Base-by-base conservation (phyloP, 2,329 filamentous ascomycete genomes). In the Xylaria sp. region DNA sequence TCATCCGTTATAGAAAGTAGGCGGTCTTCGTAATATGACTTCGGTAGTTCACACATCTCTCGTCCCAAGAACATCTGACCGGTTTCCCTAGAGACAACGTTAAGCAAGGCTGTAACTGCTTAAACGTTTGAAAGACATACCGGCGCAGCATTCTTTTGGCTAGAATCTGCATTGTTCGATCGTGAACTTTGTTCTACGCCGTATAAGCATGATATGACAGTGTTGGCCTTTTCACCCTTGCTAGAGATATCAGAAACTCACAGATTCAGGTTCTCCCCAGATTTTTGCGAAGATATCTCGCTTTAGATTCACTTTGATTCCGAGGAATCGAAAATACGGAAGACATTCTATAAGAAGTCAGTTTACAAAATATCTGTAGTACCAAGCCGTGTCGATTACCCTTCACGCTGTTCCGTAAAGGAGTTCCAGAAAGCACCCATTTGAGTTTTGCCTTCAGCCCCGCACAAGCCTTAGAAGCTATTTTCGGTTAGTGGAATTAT, bases 341-440 rank as follows among this genome's bases (percentile, higher is more conserved):
- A 64, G 33, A 11, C 58, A 55, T 61, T 71, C 69, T 71, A 15
- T 20, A 42, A 36, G 2, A 27, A 13, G n/a, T 69, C 27, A 69
- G 47, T 38, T 2, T 3, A 39, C 53, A 5, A 6, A 54, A 44
- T 15, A 15, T 7, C 4, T 17, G n/a, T 5, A 13, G 27, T 59
- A 20, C 13, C 11, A 22, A 33, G 36, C 22, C 10, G 33, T 17
- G 11, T 22, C 17, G 7, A 45, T 55, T 17, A 69, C 69, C 69
- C 42, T 59, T 11, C 1, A 56, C 1, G 13, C 25, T 5, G 20
- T 71, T 71, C 0, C 55, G 53, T 3, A 69, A 27, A 6, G 69
- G 69, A 6, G 69, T 71, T 1, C 67, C 69, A 3, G 69, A 63
- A 9, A 71, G 67, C 0, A 69, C 60, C 64, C 62, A 66, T 65